These are phyloP conservation scores for Camellia granthamiana DNA, from an alignment of 148 eudicot species.

Conservation along the genomic window DNA sequence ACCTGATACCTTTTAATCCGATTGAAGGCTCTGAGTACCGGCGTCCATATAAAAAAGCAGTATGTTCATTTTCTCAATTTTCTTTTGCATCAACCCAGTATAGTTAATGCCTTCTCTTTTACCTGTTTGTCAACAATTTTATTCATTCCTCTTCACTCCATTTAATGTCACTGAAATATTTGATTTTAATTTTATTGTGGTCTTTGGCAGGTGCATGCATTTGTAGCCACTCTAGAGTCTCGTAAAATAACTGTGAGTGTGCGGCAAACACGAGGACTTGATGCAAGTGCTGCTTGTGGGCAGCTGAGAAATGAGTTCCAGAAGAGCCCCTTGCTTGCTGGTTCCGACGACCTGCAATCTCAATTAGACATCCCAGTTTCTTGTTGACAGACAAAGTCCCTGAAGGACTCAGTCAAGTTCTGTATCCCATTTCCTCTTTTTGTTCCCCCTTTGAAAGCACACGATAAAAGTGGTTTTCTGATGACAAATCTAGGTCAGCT, in stretches of 20 bases:
- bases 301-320: conserved; percentile 91
- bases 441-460: neutral
- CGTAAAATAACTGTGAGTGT: conserved; percentile 76
- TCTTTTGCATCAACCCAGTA: neutral
- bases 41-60: conserved; percentile 80
- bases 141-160: neutral
- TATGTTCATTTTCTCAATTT: conserved; percentile 26
- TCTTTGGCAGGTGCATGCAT: conserved; percentile 56
- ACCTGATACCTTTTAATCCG: conserved; percentile 93
- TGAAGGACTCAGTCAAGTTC: neutral
- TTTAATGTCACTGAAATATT: neutral
- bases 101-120: neutral
- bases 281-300: conserved; percentile 98
- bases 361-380: conserved; percentile 44
- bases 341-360: conserved; percentile 27
- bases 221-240: conserved; percentile 71
- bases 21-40: conserved; percentile 86
- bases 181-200: neutral
- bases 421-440: neutral
- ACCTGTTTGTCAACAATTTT: neutral
- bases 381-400: conserved; percentile 29
- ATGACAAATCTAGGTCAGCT: neutral
- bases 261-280: conserved; percentile 93
- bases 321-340: conserved; percentile 61
- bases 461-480: neutral